Evolutionary conservation across 2,329 filamentous ascomycete species (phyloP).

Genomic region (Westerdykella ornata): DNA sequence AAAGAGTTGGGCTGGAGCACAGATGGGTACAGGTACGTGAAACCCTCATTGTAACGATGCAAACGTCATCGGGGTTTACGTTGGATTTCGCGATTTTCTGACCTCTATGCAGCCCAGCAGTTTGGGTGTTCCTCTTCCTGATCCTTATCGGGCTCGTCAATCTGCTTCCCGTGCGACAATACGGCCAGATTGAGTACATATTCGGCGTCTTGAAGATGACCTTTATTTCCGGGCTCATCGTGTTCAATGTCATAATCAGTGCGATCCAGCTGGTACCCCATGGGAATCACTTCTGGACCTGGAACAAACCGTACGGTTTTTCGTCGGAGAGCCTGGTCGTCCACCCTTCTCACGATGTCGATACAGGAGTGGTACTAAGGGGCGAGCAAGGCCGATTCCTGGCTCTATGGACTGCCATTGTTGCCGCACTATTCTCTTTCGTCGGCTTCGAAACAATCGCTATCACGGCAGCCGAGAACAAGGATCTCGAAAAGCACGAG

Average conservation of each 20-base stretch:
- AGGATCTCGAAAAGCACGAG: slow-evolving; percentile 37
- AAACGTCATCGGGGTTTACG: slow-evolving; percentile 37
- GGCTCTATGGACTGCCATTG: slow-evolving; percentile 40
- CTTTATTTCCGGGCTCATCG: slow-evolving; percentile 39
- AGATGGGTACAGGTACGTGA: slow-evolving; percentile 25
- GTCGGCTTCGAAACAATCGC: slow-evolving; percentile 42
- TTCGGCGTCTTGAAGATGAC: slow-evolving; percentile 78
- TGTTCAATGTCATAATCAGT: slow-evolving; percentile 40
- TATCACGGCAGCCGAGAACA: slow-evolving; percentile 42
- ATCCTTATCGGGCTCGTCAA: slow-evolving; percentile 70
- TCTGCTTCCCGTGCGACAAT: slow-evolving; percentile 76
- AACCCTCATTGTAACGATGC: slow-evolving; percentile 32
- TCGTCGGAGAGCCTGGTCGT: slow-evolving; percentile 23
- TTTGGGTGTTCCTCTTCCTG: slow-evolving; percentile 75
- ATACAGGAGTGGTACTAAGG: slow-evolving; percentile 20
- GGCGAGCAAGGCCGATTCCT: slow-evolving; percentile 29
- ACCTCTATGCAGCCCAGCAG: slow-evolving; percentile 34
- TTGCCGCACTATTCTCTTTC: slow-evolving; percentile 40
- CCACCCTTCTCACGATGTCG: slow-evolving; percentile 14
- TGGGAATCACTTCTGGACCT: slow-evolving; percentile 28
- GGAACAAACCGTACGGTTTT: slow-evolving; percentile 31
- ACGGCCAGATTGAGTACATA: slow-evolving; percentile 79
- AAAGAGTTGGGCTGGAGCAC: slow-evolving; percentile 68
- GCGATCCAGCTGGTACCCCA: slow-evolving; percentile 22
- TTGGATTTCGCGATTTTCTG: not conserved